Evolutionary conservation across 306 rosid genomes (phyloP).

Genomic region (Cajanus cajan): DNA sequence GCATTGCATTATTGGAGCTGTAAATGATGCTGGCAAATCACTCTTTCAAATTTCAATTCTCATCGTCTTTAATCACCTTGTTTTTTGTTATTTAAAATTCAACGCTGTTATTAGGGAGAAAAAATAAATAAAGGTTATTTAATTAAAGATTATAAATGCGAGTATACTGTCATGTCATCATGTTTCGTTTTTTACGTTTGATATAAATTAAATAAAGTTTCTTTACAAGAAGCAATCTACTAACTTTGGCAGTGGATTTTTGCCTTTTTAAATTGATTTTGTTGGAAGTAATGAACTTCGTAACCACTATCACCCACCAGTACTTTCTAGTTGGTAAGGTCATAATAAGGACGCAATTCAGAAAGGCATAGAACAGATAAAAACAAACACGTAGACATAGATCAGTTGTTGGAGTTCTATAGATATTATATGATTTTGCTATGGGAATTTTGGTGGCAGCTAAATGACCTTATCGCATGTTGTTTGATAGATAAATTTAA

Average conservation of each 20-base stretch:
- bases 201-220: constrained; percentile 30
- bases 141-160: background rate
- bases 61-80: background rate
- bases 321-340: background rate
- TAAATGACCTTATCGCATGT: background rate
- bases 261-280: constrained; percentile 5
- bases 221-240: background rate
- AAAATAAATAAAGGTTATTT: background rate
- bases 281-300: background rate
- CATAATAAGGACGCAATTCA: background rate
- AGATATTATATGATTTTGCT: background rate
- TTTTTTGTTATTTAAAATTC: constrained; percentile 14
- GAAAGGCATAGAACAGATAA: background rate
- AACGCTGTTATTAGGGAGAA: background rate
- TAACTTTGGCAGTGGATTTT: background rate
- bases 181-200: background rate
- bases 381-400: background rate
- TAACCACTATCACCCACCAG: background rate
- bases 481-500: background rate
- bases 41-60: background rate
- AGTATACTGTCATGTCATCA: background rate
- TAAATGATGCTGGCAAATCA: background rate
- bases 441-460: background rate
- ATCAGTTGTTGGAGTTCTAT: background rate
- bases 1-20: background rate